phyloP scores from a whole-genome alignment of 495 filamentous ascomycete species.

The Talaromyces nanjingensis region DNA sequence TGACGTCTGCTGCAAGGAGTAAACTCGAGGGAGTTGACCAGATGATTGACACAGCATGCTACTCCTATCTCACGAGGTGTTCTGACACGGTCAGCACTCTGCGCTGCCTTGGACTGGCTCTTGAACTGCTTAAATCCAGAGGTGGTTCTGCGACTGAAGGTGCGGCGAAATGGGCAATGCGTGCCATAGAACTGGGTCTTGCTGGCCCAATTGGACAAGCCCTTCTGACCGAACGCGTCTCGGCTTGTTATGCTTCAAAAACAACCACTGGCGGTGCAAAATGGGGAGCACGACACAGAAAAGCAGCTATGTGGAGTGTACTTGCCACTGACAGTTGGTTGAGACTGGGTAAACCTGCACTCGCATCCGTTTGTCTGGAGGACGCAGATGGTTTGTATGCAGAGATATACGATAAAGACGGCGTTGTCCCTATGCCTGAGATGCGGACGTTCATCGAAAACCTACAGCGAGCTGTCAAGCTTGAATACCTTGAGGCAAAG shows the following conservation, averaged over 20 bases:
- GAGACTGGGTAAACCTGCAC: conserved; percentile 56
- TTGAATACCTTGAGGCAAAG: conserved; percentile 38
- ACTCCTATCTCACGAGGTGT: conserved; percentile 86
- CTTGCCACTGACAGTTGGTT: conserved; percentile 80
- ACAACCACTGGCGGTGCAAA: conserved; percentile 52
- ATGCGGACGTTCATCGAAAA: conserved; percentile 54
- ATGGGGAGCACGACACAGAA: conserved; percentile 66
- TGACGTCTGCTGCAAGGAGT: conserved; percentile 60
- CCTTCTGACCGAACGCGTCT: conserved; percentile 74
- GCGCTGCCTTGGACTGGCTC: conserved; percentile 65
- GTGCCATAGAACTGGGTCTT: conserved; percentile 69
- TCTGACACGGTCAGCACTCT: conserved; percentile 65
- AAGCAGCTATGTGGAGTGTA: conserved; percentile 85
- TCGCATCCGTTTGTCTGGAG: conserved; percentile 65
- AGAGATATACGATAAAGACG: conserved; percentile 47
- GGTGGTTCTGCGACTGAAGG: conserved; percentile 77
- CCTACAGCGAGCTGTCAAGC: conserved; percentile 51
- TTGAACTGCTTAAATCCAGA: conserved; percentile 74
- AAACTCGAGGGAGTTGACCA: conserved; percentile 74
- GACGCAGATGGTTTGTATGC: conserved; percentile 65
- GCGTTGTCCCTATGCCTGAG: conserved; percentile 48
- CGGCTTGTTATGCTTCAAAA: conserved; percentile 74
- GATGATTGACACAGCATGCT: conserved; percentile 78
- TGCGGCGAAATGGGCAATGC: conserved; percentile 76
- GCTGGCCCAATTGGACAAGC: conserved; percentile 68